Percentiles rank a stretch among this genome's conserved stretches.
Conservation (phyloP, 441 rosid species). For the Jatropha multifida region DNA sequence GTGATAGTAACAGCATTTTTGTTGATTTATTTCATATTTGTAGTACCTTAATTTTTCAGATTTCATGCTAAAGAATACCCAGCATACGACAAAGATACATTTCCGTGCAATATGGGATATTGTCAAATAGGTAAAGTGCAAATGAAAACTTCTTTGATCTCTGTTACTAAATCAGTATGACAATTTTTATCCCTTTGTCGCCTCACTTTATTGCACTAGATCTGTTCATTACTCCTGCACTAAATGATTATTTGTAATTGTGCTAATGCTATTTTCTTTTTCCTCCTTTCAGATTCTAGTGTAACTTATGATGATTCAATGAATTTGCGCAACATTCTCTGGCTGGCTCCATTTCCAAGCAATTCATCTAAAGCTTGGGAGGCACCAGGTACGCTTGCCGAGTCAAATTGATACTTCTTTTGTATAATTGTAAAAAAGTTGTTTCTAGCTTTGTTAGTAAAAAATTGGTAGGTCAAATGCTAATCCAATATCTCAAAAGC, state of each 20-base stretch:
- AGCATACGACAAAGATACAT: constrained; percentile 57
- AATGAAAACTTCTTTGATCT: neutral
- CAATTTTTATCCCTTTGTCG: constrained; percentile 1
- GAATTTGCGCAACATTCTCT: constrained; percentile 86
- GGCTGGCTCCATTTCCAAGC: constrained; percentile 88
- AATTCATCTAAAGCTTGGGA: constrained; percentile 51
- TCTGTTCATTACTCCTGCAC: neutral
- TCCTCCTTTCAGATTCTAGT: constrained; percentile 50
- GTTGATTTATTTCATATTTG: neutral
- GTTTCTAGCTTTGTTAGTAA: neutral
- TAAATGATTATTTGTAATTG: neutral
- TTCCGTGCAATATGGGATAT: constrained; percentile 79
- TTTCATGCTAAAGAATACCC: constrained; percentile 96
- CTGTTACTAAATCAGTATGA: neutral
- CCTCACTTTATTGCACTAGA: neutral
- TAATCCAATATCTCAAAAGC: neutral
- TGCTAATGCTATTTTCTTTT: neutral
- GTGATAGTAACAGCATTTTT: neutral
- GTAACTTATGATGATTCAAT: constrained; percentile 64
- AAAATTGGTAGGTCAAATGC: neutral
- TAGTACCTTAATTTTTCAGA: constrained; percentile 36
- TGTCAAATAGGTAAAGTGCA: constrained; percentile 65
- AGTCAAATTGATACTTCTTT: neutral
- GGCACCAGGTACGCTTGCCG: constrained; percentile 59
- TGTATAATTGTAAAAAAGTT: neutral